Evolutionary conservation across 2,329 filamentous ascomycete species (phyloP).

Genomic region (Fusarium gaditjirri): DNA sequence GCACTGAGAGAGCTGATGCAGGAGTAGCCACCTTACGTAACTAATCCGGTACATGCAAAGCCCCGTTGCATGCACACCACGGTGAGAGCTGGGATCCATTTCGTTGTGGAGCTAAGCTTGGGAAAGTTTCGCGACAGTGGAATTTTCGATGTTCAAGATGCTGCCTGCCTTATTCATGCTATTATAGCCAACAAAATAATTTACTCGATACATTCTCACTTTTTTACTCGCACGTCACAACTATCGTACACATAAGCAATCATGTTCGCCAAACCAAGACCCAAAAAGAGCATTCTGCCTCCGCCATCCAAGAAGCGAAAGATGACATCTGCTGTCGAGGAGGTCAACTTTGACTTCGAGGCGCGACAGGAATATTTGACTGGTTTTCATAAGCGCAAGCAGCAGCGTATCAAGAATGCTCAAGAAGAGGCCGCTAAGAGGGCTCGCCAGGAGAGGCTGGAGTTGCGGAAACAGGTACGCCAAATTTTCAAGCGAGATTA

Average conservation of each 20-base stretch:
- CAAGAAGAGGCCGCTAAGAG: conserved; percentile 82
- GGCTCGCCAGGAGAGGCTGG: conserved; percentile 80
- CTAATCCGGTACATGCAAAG: conserved; percentile 23
- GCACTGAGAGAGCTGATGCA: conserved; percentile 41
- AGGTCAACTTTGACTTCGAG: conserved; percentile 84
- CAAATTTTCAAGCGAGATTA: not conserved
- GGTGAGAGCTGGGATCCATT: conserved; percentile 26
- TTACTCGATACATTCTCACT: not conserved
- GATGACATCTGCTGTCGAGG: conserved; percentile 69
- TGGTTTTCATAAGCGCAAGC: conserved; percentile 96
- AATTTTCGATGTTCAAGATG: conserved; percentile 28
- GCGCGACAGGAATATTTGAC: conserved; percentile 90
- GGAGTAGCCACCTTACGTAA: conserved; percentile 45
- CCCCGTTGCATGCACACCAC: conserved; percentile 43
- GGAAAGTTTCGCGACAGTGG: conserved; percentile 40
- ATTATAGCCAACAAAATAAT: conserved; percentile 12
- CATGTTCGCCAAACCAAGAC: conserved; percentile 67
- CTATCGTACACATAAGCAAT: not conserved
- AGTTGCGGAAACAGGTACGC: conserved; percentile 77
- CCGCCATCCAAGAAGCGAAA: conserved; percentile 76
- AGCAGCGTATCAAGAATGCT: conserved; percentile 84
- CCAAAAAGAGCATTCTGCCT: conserved; percentile 67
- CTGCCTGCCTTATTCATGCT: not conserved
- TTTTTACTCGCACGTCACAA: not conserved
- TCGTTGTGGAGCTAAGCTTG: conserved; percentile 6